phyloP scores from a whole-genome alignment of 2,329 filamentous ascomycete genomes.

The Metarhizium humberi region DNA sequence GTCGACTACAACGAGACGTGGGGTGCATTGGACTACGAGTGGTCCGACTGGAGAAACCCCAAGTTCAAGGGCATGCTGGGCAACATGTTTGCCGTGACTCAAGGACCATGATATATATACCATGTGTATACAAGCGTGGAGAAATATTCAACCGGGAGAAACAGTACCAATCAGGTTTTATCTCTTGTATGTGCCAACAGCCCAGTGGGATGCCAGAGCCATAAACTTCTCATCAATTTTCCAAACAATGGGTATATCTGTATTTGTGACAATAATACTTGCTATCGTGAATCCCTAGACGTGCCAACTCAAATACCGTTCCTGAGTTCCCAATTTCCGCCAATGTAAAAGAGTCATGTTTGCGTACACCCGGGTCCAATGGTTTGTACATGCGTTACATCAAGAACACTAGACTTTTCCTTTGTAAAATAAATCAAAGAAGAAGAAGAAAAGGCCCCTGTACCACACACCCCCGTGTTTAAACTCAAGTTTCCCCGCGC shows the following conservation, averaged over 20 bases:
- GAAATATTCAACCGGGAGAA: too few species aligned
- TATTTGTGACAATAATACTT: background rate
- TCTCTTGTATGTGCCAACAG: too few species aligned
- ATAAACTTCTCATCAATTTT: background rate
- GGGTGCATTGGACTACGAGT: slow-evolving; percentile 36
- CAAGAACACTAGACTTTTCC: background rate
- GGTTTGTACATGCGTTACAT: background rate
- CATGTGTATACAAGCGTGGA: too few species aligned
- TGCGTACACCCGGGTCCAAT: background rate
- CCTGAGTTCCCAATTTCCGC: background rate
- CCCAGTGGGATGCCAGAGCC: too few species aligned
- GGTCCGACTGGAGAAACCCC: slow-evolving; percentile 28
- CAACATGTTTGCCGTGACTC: slow-evolving; percentile 29
- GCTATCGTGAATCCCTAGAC: background rate
- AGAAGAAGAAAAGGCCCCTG: background rate
- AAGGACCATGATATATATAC: slow-evolving; percentile 17
- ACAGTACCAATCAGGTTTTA: too few species aligned
- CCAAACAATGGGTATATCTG: background rate
- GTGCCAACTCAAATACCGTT: background rate
- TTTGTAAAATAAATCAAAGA: background rate
- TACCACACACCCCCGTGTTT: background rate
- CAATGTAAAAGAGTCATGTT: background rate
- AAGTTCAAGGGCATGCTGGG: slow-evolving; percentile 25
- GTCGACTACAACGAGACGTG: slow-evolving; percentile 44
- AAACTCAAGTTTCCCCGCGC: background rate